phyloP scores from a whole-genome alignment of 768 basidiomycete genomes.

The Polyporus arcularius region DNA sequence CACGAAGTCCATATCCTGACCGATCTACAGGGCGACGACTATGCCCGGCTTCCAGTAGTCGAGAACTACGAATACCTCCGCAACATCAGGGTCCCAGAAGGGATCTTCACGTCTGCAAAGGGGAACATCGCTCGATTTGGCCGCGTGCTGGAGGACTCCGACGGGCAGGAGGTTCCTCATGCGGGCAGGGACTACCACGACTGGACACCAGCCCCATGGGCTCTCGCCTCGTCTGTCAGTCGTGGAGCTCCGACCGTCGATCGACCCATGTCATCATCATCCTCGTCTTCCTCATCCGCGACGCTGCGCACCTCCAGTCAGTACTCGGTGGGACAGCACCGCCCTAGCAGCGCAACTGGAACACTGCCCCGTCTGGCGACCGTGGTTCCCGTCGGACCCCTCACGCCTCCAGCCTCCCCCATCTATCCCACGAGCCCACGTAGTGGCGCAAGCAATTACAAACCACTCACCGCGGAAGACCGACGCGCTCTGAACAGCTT shows the following conservation, averaged over 20 bases:
- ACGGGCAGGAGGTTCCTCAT: constrained; percentile 24
- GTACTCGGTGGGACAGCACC: constrained; percentile 5
- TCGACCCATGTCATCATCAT: constrained; percentile 20
- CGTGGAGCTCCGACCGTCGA: constrained; percentile 8
- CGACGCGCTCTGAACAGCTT: constrained; percentile 37
- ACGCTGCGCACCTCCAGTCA: constrained; percentile 8
- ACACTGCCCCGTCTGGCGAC: constrained; percentile 30
- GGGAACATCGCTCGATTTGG: constrained; percentile 31
- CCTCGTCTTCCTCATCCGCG: constrained; percentile 19
- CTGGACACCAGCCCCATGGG: constrained; percentile 25
- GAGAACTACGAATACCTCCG: constrained; percentile 77
- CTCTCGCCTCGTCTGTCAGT: constrained; percentile 13
- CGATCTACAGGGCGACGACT: constrained; percentile 60
- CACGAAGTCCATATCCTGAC: constrained; percentile 1
- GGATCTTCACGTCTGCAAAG: constrained; percentile 75
- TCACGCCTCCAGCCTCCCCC: constrained; percentile 19
- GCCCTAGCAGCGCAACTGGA: constrained; percentile 9
- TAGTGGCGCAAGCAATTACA: constrained; percentile 25
- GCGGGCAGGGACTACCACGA: constrained; percentile 22
- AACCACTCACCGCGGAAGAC: constrained; percentile 36
- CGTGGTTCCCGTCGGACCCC: constrained; percentile 26
- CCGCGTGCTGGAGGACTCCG: constrained; percentile 30
- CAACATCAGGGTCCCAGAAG: constrained; percentile 63
- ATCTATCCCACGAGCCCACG: constrained; percentile 22
- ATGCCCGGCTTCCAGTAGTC: constrained; percentile 66